Percentiles rank a stretch among this genome's conserved stretches.
Evolutionary conservation across 371 early-diverging fungal species (phyloP).

Genomic region (Mortierella sp.): DNA sequence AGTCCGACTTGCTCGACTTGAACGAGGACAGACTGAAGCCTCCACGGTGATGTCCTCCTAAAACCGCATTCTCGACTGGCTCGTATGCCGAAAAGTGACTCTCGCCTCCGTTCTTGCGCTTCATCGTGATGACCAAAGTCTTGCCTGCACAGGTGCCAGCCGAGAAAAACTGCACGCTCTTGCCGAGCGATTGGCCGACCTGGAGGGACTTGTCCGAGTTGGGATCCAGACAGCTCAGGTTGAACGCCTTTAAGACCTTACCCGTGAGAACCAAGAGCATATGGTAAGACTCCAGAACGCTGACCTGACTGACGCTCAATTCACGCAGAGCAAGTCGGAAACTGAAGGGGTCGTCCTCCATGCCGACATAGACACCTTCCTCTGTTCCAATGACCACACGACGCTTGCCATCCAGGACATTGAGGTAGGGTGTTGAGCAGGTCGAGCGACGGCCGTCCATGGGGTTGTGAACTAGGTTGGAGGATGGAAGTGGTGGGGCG

Average conservation of each 20-base stretch:
- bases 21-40: slow-evolving; percentile 52
- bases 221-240: slow-evolving; percentile 75
- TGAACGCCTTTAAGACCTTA: slow-evolving; percentile 76
- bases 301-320: slow-evolving; percentile 86
- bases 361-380: slow-evolving; percentile 80
- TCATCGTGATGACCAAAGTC: slow-evolving; percentile 57
- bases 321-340: slow-evolving; percentile 73
- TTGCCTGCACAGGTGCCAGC: slow-evolving; percentile 68
- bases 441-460: slow-evolving; percentile 69
- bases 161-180: slow-evolving; percentile 87
- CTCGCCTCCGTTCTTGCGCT: slow-evolving; percentile 49
- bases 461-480: slow-evolving; percentile 36
- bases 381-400: slow-evolving; percentile 89
- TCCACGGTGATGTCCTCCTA: slow-evolving; percentile 36
- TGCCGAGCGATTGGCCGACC: slow-evolving; percentile 79
- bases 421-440: slow-evolving; percentile 80
- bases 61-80: slow-evolving; percentile 51
- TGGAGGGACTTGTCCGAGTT: slow-evolving; percentile 62
- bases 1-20: slow-evolving; percentile 48
- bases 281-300: slow-evolving; percentile 81
- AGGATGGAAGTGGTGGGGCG: slow-evolving; percentile 58
- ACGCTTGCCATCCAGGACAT: slow-evolving; percentile 67
- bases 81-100: slow-evolving; percentile 54
- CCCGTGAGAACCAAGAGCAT: slow-evolving; percentile 81
- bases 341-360: slow-evolving; percentile 51